phyloP scores from a whole-genome alignment of 2,329 filamentous ascomycete genomes.

The Cladobotryum mycophilum region DNA sequence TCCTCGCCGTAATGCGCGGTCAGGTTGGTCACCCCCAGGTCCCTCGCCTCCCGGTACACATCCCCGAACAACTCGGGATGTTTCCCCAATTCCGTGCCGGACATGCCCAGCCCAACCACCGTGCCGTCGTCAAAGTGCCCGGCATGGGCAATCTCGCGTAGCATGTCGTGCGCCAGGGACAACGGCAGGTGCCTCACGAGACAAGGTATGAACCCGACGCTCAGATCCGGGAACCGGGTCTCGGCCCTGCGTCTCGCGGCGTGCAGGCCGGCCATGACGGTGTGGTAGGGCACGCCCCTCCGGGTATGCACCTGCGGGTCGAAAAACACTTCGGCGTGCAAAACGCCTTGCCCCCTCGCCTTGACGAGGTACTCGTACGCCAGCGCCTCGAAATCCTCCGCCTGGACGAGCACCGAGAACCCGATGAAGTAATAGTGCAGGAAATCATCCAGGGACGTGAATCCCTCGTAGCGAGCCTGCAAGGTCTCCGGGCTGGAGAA shows the following conservation, averaged over 20 bases:
- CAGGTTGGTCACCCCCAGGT: slow-evolving; percentile 48
- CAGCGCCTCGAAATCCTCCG: slow-evolving; percentile 65
- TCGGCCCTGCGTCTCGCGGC: slow-evolving; percentile 55
- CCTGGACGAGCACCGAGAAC: slow-evolving; percentile 60
- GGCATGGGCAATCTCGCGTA: slow-evolving; percentile 23
- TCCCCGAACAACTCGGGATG: slow-evolving; percentile 55
- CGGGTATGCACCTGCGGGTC: slow-evolving; percentile 69
- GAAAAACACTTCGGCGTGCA: slow-evolving; percentile 74
- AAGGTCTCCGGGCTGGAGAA: slow-evolving; percentile 57
- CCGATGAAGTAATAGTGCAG: slow-evolving; percentile 73
- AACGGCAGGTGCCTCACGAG: slow-evolving; percentile 65
- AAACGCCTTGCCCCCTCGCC: slow-evolving; percentile 58
- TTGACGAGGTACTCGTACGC: slow-evolving; percentile 65
- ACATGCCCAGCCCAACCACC: slow-evolving; percentile 59
- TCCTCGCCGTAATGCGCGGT: slow-evolving; percentile 76
- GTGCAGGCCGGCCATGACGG: slow-evolving; percentile 57
- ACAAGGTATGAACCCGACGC: slow-evolving; percentile 62
- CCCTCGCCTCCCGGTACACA: slow-evolving; percentile 47
- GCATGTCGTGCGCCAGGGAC: slow-evolving; percentile 41
- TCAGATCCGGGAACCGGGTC: slow-evolving; percentile 53
- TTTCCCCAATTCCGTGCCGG: slow-evolving; percentile 55
- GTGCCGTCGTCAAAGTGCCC: slow-evolving; percentile 45
- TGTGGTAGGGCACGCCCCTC: slow-evolving; percentile 56
- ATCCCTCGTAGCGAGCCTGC: slow-evolving; percentile 56
- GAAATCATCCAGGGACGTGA: slow-evolving; percentile 70